A percentile compares a stretch with the other conserved stretches of the same genome.
These are phyloP conservation scores for Filobasidium floriforme DNA, from an alignment of 768 basidiomycete genomes.

Conservation along the genomic window DNA sequence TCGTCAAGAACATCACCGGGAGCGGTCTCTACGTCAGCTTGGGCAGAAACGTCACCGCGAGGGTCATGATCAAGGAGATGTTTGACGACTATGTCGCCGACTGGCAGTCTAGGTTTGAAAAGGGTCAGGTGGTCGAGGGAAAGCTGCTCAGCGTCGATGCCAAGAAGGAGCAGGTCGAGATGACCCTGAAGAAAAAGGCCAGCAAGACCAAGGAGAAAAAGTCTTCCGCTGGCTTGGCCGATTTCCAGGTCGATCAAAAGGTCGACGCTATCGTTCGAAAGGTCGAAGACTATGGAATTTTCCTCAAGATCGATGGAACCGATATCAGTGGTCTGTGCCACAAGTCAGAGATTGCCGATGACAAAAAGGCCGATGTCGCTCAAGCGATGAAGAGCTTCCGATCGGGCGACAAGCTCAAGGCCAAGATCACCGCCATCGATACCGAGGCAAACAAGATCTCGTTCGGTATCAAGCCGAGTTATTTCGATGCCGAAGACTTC, in stretches of 20 bases:
- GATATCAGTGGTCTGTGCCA: conserved; percentile 86
- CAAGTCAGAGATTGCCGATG: conserved; percentile 87
- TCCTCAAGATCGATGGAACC: conserved; percentile 77
- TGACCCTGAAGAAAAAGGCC: conserved; percentile 61
- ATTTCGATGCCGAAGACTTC: conserved; percentile 65
- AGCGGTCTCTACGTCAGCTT: conserved; percentile 84
- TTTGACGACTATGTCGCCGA: conserved; percentile 95
- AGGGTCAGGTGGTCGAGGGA: conserved; percentile 78
- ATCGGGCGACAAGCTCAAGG: conserved; percentile 78
- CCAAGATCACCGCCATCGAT: conserved; percentile 64
- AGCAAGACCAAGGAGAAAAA: conserved; percentile 30
- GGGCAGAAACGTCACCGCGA: conserved; percentile 73
- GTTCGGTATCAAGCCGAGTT: conserved; percentile 75
- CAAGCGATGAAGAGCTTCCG: conserved; percentile 73
- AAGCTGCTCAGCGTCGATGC: conserved; percentile 67
- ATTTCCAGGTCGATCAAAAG: conserved; percentile 71
- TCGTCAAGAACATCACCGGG: conserved; percentile 73
- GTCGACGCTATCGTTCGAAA: conserved; percentile 69
- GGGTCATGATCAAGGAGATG: conserved; percentile 85
- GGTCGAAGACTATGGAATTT: conserved; percentile 83
- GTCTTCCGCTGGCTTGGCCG: conserved; percentile 42
- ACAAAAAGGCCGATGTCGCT: conserved; percentile 67
- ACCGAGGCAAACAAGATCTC: conserved; percentile 73
- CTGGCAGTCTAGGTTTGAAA: conserved; percentile 74
- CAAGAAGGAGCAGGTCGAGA: conserved; percentile 72